Base-by-base conservation (phyloP, 2,329 filamentous ascomycete species). In the Aciculosporium take region DNA sequence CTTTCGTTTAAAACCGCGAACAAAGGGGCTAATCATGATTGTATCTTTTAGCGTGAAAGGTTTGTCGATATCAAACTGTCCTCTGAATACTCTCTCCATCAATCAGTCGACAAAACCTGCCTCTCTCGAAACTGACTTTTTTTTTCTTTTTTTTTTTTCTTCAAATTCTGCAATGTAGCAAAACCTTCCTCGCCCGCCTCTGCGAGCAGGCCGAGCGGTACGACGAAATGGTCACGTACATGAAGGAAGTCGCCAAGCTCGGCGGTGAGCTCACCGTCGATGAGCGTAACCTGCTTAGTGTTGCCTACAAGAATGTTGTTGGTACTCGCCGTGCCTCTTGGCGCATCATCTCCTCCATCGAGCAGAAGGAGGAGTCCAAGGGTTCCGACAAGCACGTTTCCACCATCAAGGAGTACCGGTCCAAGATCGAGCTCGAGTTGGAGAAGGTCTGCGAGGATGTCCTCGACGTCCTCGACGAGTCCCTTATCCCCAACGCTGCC, bases 131-230 rank as follows among this genome's bases (percentile, higher is more conserved):
- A 56, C 49, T 57, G 46, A 46, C 49, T 42, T 48, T 50, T 43
- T 39, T 24, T 36, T 36, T 18, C n/a, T n/a, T n/a, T n/a, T n/a
- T n/a, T n/a, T n/a, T n/a, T n/a, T n/a, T n/a, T n/a, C n/a, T n/a
- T n/a, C n/a, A n/a, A n/a, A n/a, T 37, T 43, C 39, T 33, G 41
- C 39, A 39, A 18, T 31, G 63, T 66, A 94, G 87, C 83, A 96
- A 96, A 82, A 96, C 91, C 64, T 96, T 96, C 79, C 86, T 96
- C 68, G 91, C 91, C 69, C 82, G 91, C 74, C 87, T 98, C 65
- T 96, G 91, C 77, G 91, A 96, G 84, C 91, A 98, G 81, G 91
- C 91, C 65, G 91, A 96, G 79, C 89, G 89, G 65, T 98, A 98
- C 72, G 89, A 98, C 89, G 91, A 96, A 73, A 96, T 96, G 89